Base-by-base conservation (phyloP, 164 flowering plant genomes). In the Sedum album region DNA sequence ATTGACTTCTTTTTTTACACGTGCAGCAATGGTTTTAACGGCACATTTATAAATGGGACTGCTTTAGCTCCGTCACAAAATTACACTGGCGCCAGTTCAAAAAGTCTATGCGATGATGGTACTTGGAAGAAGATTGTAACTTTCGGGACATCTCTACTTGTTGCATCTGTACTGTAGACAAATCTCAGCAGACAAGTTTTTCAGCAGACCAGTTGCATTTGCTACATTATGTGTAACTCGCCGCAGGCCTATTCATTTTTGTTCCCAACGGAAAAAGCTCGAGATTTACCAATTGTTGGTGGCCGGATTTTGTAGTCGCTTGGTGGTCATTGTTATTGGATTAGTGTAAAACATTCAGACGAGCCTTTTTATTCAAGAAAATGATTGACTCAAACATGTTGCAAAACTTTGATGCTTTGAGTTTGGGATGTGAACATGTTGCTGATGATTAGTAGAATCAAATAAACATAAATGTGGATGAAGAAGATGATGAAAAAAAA, bases 61-160 rank as follows among this genome's bases (percentile, higher is more conserved):
- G 35, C 81, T 5, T 74, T 82, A 33, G 91, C 86, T 72, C 91
- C 89, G 61, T 90, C 98, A 6, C 66, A 86, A 25, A 93, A 90
- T 63, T 76, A 85, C 0, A 81, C 93, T 53, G 76, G 85, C 5
- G 79, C 74, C 28, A 70, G 73, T 66, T 31, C 65, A 25, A 75
- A 31, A 1, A 42, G n/a, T 71, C 21, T 38, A 66, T 41, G 66
- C 33, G 17, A 63, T 65, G 44, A 49, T 60, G 71, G 68, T 23
- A 69, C 48, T 41, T 65, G 46, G 42, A 65, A 21, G 67, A 38
- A 6, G 2, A 21, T 41, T 23, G 17, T 65, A 14, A 65, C 6
- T n/a, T 25, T 65, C 1, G 67, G 42, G 13, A 30, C 46, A 17
- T 65, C 30, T 18, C 46, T 65, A 23, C 44, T 65, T 33, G 67